These are phyloP conservation scores for Allantophomopsis lycopodina DNA, from an alignment of 2,329 filamentous ascomycete genomes.

Conservation along the genomic window DNA sequence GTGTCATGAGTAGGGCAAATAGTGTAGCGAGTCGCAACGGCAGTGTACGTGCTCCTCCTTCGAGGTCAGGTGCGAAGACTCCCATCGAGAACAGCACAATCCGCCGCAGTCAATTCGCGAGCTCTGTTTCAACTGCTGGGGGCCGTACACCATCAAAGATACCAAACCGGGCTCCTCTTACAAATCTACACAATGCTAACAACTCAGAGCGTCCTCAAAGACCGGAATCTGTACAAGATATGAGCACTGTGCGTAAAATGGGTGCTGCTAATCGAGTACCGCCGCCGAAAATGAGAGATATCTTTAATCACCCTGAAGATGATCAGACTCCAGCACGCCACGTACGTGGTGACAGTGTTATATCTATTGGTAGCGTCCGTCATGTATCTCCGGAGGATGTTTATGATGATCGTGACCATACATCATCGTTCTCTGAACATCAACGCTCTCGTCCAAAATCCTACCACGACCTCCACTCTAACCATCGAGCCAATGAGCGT, in stretches of 20 bases:
- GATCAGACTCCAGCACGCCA: conserved; percentile 37
- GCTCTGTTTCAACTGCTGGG: conserved; percentile 12
- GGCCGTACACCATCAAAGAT: conserved; percentile 51
- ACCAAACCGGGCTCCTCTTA: conserved; percentile 55
- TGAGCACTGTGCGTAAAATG: conserved; percentile 24
- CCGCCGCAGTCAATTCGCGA: conserved; percentile 12
- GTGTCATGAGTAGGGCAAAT: conserved; percentile 13
- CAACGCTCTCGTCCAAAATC: conserved; percentile 15
- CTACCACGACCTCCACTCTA: conserved; percentile 16
- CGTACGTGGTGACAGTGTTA: conserved; percentile 32
- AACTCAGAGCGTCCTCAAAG: conserved; percentile 59
- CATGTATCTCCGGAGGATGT: conserved; percentile 66
- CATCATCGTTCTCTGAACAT: conserved; percentile 12
- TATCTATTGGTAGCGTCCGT: conserved; percentile 39
- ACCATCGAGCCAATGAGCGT: conserved; percentile 25
- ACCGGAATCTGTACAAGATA: conserved; percentile 8
- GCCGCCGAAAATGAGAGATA: conserved; percentile 85
- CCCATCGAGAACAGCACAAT: conserved; percentile 28
- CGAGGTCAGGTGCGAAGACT: conserved; percentile 30
- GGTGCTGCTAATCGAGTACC: conserved; percentile 49
- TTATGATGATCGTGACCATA: conserved; percentile 52
- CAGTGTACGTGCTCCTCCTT: conserved; percentile 11
- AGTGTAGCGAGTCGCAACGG: conserved; percentile 4
- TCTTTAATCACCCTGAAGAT: conserved; percentile 41
- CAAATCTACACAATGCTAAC: conserved; percentile 53